Evolutionary conservation across 148 eudicot species (phyloP).

Genomic region (Cornus kousa): DNA sequence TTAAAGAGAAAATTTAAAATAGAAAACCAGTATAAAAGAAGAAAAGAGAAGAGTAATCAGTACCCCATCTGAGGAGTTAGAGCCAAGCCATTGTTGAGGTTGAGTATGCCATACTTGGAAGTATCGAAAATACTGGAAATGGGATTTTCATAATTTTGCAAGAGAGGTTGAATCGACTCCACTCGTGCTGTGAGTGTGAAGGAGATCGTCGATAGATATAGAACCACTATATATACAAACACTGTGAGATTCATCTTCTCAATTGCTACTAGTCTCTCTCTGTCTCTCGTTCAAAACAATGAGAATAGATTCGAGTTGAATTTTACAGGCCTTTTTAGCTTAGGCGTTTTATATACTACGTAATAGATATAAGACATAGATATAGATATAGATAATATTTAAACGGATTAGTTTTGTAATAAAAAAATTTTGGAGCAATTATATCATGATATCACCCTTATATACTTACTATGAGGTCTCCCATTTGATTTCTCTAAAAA

Average conservation of each 20-base stretch:
- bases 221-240: slow-evolving; percentile 17
- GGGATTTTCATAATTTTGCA: slow-evolving; percentile 30
- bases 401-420: no score
- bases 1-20: no score
- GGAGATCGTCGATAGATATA: slow-evolving; percentile 31
- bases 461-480: no score
- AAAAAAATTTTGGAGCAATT: no score
- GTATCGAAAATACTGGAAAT: slow-evolving; percentile 51
- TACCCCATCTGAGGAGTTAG: slow-evolving; percentile 98
- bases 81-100: slow-evolving; percentile 78
- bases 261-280: not conserved
- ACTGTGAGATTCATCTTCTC: slow-evolving; percentile 1
- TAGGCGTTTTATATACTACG: no score
- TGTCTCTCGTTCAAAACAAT: not conserved
- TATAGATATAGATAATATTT: no score
- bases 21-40: not conserved
- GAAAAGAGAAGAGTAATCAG: not conserved
- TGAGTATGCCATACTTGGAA: slow-evolving; percentile 63
- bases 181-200: slow-evolving; percentile 23
- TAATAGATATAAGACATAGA: no score
- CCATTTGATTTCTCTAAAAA: no score
- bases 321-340: no score
- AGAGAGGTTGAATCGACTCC: slow-evolving; percentile 20
- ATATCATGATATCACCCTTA: no score
- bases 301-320: not conserved